Evolutionary conservation across 495 filamentous ascomycete genomes (phyloP), one percentile per base, ranked within the genome.

Genomic region (Podospora pseudocomata): DNA sequence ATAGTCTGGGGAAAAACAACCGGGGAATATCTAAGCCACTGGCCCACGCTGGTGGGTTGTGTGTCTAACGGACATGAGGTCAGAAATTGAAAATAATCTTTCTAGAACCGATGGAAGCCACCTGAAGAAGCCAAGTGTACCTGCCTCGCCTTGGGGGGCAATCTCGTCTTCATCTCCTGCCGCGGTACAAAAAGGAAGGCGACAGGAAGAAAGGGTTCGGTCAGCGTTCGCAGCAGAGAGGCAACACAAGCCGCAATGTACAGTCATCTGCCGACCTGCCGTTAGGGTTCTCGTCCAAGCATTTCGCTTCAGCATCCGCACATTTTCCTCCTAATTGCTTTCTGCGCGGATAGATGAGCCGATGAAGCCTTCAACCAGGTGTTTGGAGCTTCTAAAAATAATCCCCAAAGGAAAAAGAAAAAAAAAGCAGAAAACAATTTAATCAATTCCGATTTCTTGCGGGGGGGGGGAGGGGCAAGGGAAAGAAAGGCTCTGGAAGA

Each of bases 341-440:
- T 11, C 39, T 49, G 39, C 39, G 39, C 39, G 39, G 39, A 9
- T 56, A 57, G 18, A 56, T 65, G 63, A 59, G 39, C 27, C 7
- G 19, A 58, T 53, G 49, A 54, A 65, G 20, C 34, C 39, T 27
- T 27, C 16, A 67, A 70, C 65, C 68, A 58, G 61, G 61, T 65
- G 65, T 65, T 54, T 65, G 65, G 55, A 53, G 34, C 34, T 23
- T 44, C 54, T 19, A 30, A 64, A 60, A 19, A 56, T 34, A 15
- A 13, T 4, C 23, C 23, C 23, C 23, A 23, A 23, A 23, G 23
- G 23, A 23, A 23, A 23, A 23, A 23, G 23, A 23, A 23, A 55
- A 19, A 5, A 9, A 58, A 20, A 56, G 65, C 65, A 65, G 23
- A 67, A 58, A 71, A 68, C 60, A 71, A 67, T 63, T 63, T 65